These are phyloP conservation scores for Ceratobasidium sp. DNA, from an alignment of 1,284 basidiomycete species.

Conservation along the genomic window DNA sequence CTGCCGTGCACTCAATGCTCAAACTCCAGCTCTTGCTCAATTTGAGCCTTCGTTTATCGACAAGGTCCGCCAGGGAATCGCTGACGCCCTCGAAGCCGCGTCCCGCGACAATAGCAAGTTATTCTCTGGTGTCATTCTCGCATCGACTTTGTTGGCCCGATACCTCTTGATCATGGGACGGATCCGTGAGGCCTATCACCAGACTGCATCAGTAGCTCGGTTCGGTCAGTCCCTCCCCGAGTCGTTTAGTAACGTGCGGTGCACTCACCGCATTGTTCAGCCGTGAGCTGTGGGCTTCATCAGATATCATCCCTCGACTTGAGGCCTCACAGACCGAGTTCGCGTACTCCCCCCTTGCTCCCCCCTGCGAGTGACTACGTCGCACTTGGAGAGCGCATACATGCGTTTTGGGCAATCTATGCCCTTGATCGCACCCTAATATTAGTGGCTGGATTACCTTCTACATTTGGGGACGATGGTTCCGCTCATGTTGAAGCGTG, in stretches of 20 bases:
- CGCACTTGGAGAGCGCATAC: conserved; percentile 30
- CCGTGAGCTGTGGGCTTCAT: conserved; percentile 25
- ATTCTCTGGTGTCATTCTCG: conserved; percentile 23
- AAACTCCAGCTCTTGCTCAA: conserved; percentile 19
- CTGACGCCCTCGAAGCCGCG: conserved; percentile 15
- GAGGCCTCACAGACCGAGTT: conserved; percentile 12
- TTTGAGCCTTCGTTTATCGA: conserved; percentile 23
- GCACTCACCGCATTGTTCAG: conserved; percentile 5
- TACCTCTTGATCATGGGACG: conserved; percentile 32
- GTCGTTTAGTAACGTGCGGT: background rate
- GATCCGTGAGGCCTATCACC: conserved; percentile 25
- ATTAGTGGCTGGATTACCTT: background rate
- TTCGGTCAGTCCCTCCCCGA: conserved; percentile 9
- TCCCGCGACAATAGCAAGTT: conserved; percentile 2
- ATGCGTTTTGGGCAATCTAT: conserved; percentile 25
- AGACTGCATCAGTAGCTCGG: conserved; percentile 19
- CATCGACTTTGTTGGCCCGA: conserved; percentile 18
- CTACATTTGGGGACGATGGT: conserved; percentile 23
- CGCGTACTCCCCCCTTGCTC: background rate
- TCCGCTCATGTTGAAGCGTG: conserved; percentile 7
- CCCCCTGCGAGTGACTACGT: conserved; percentile 8
- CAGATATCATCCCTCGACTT: conserved; percentile 6
- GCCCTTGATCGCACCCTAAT: conserved; percentile 6
- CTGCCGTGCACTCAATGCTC: conserved; percentile 14
- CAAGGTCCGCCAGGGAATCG: conserved; percentile 28